phyloP scores from a whole-genome alignment of 345 rosid genomes.

The Orychophragmus violaceus region DNA sequence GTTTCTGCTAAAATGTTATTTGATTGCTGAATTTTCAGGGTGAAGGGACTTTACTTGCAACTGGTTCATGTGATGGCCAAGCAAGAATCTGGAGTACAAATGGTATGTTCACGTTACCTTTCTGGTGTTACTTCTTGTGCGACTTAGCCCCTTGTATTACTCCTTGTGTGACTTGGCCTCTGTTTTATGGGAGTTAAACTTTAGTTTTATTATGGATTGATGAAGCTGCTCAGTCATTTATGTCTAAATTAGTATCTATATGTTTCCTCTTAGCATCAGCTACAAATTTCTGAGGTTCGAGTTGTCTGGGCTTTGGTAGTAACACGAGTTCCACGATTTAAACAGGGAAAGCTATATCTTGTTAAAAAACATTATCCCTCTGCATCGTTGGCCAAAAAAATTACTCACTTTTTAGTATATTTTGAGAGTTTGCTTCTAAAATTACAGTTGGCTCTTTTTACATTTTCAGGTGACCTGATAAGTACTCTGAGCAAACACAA shows the following conservation, averaged over 20 bases:
- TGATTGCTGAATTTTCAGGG: conserved; percentile 43
- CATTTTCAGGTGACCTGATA: conserved; percentile 62
- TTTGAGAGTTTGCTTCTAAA: conserved; percentile 1
- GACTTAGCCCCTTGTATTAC: not conserved
- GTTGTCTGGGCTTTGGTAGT: not conserved
- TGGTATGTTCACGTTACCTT: conserved; percentile 42
- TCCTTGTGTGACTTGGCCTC: too few species aligned
- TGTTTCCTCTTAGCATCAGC: not conserved
- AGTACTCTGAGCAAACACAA: conserved; percentile 83
- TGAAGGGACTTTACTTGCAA: conserved; percentile 90
- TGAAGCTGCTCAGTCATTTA: not conserved
- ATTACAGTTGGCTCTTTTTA: not conserved
- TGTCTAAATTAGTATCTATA: not conserved
- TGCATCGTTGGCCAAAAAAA: not conserved
- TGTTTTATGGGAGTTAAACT: not conserved
- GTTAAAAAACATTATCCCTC: not conserved
- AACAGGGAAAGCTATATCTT: not conserved
- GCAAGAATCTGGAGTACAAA: conserved; percentile 83
- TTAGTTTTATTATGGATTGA: not conserved
- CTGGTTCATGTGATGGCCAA: conserved; percentile 96
- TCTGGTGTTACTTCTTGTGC: not conserved
- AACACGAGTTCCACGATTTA: not conserved
- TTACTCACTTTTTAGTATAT: not conserved
- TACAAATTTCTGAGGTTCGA: not conserved
- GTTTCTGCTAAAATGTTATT: not conserved